Conservation (phyloP, 768 basidiomycete species). For the Zangia roseola region DNA sequence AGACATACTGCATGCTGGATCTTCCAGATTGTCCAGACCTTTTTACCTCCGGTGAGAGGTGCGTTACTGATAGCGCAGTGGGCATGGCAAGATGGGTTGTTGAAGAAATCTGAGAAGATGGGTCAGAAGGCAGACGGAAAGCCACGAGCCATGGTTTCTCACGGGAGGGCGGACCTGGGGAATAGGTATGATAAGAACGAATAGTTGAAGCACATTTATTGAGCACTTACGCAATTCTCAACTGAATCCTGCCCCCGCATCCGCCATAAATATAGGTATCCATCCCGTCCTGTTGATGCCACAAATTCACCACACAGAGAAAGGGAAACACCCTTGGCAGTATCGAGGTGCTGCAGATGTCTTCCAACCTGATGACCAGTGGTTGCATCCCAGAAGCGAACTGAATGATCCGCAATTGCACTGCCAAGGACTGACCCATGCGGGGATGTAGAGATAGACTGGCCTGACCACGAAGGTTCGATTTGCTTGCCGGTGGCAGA, state of each 20-base stretch:
- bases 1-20: too few relatives aligned
- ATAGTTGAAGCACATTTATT: neutral
- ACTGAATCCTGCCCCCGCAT: neutral
- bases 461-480: too few relatives aligned
- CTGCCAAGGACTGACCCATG: constrained; percentile 2
- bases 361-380: neutral
- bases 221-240: neutral
- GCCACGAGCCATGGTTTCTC: too few relatives aligned
- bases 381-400: constrained; percentile 3
- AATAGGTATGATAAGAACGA: neutral
- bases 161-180: too few relatives aligned
- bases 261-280: neutral
- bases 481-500: neutral
- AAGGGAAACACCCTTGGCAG: neutral
- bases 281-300: neutral
- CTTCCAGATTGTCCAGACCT: too few relatives aligned
- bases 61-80: too few relatives aligned
- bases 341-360: neutral
- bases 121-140: too few relatives aligned
- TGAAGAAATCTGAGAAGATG: too few relatives aligned
- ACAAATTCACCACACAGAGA: constrained; percentile 9
- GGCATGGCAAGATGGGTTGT: too few relatives aligned
- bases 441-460: neutral
- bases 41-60: too few relatives aligned
- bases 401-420: neutral